phyloP scores from a whole-genome alignment of 2,329 filamentous ascomycete species.

The Aspergillus brunneoviolaceus region DNA sequence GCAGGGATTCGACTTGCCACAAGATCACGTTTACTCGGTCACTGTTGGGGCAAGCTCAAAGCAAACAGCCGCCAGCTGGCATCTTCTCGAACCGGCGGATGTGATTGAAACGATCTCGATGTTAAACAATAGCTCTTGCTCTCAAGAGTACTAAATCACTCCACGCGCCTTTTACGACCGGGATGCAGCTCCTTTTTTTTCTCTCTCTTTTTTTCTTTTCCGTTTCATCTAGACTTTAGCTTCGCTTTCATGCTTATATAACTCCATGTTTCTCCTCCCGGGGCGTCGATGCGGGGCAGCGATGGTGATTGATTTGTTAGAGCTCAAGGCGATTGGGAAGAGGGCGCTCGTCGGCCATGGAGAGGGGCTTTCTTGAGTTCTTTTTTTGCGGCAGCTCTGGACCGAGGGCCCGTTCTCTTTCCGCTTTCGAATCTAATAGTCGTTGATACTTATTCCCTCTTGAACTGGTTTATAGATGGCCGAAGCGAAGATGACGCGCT shows the following conservation, averaged over 20 bases:
- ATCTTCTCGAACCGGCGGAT: constrained; percentile 82
- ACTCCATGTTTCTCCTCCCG: neutral
- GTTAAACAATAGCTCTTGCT: constrained; percentile 48
- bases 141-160: constrained; percentile 27
- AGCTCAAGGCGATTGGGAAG: neutral
- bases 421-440: neutral
- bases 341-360: neutral
- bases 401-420: no score
- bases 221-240: neutral
- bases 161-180: neutral
- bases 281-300: constrained; percentile 1
- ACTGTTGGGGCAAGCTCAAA: constrained; percentile 91
- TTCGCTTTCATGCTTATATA: constrained; percentile 3
- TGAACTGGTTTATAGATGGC: constrained; percentile 3
- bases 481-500: neutral
- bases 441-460: neutral
- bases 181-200: neutral
- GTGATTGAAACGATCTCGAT: constrained; percentile 68
- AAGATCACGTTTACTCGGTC: constrained; percentile 78
- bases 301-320: constrained; percentile 1
- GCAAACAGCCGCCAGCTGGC: constrained; percentile 86
- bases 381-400: no score
- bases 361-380: neutral
- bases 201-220: neutral
- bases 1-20: constrained; percentile 54